Base-by-base conservation (phyloP, 2,329 filamentous ascomycete species). In the Lachnellula suecica region DNA sequence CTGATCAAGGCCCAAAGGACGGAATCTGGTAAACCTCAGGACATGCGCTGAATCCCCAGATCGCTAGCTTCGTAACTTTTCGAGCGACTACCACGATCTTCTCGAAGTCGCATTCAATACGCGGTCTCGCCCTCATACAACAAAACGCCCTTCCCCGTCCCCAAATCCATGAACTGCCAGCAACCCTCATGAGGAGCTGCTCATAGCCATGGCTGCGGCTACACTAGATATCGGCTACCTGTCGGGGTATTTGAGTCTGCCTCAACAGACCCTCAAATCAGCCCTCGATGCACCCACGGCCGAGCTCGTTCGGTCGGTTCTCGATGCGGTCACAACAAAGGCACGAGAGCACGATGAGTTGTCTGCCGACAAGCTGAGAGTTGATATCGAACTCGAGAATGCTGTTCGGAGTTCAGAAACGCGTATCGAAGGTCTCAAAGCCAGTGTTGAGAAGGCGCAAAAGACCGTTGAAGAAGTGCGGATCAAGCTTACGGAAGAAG, bases 371-470 rank as follows among this genome's bases (percentile, higher is more conserved):
- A 97, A 97, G 73, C 79, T 97, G 41, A 87, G 90, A 61, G 77
- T 89, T 42, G 91, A 96, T 64, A 94, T 99, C 41, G 92, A 97
- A 74, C 81, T 97, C 7, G 94, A 99, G 70, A 94, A 91, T 70
- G 88, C 87, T 17, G 87, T 96, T 44, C 87, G 91, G 63, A 88
- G 83, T 59, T 87, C 88, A 54, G 93, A 97, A 68, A 84, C 87
- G 22, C 89, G 91, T 71, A 85, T 86, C 59, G 90, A 93, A 66
- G 83, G 85, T 8, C 84, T 94, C 68, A 96, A 94, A 72, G 79
- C 82, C 5, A 89, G 88, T 1, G 82, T 91, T 41, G 91, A 95
- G 57, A 93, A 93, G 69, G 87, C 88, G 9, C 79, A 92, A 55
- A 88, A 89, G 60, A 92, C 97, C 60, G 82, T 92, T 1, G 88